Base-by-base conservation (phyloP, 768 basidiomycete genomes). In the Coprinopsis sp. region DNA sequence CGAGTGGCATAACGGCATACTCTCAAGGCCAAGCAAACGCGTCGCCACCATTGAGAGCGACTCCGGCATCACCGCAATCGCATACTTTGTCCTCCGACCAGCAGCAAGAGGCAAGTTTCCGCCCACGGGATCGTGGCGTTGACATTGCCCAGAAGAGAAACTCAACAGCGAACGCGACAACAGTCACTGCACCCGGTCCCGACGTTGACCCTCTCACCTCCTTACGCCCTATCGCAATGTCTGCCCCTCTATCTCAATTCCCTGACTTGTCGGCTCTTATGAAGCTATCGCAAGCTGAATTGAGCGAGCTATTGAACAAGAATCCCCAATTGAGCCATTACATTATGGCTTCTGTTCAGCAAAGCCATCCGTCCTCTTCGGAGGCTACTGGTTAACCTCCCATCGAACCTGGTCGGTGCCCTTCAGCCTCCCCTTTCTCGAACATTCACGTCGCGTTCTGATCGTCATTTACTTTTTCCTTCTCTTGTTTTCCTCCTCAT, bases 311-410 rank as follows among this genome's bases (percentile, higher is more conserved):
- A 22, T 56, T 73, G 37, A 58, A 63, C 16, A 61, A 59, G 18
- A 70, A 73, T 47, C 64, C 72, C 2, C 63, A 70, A 31, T 52
- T 73, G 38, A 60, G 67, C 28, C 64, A 68, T 24, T 60, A 69
- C 21, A 60, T 69, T 7, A 50, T 63, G 53, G 63, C 70, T 41
- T 66, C 68, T 19, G 54, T 69, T 38, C 49, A 54, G 21, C 56
- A 57, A 37, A 6, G 19, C 19, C 18, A 39, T 24, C 34, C 34
- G 8, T 11, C 34, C 8, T 10, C 34, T 37, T 10, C 34, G 8
- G 11, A 37, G 8, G 18, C 18, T 10, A 11, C 34, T n/a, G n/a
- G n/a, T n/a, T n/a, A n/a, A n/a, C n/a, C n/a, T n/a, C n/a, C n/a
- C n/a, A n/a, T n/a, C n/a, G n/a, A n/a, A n/a, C n/a, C n/a, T n/a